Evolutionary conservation across 2,329 filamentous ascomycete species (phyloP), one percentile per base, ranked within the genome.

Genomic region (Fusarium pseudoanthophilum): DNA sequence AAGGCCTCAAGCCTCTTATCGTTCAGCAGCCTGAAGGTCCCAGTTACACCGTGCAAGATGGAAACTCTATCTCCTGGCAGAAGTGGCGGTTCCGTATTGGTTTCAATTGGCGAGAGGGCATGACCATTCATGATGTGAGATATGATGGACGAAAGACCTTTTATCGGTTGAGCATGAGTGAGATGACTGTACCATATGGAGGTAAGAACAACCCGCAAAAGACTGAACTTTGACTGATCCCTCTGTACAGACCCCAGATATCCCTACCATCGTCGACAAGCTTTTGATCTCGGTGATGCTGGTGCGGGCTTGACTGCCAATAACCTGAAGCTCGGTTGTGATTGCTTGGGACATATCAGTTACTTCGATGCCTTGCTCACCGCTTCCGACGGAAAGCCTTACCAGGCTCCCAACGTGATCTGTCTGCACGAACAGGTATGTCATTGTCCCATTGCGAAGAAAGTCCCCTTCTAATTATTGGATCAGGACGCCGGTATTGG

Each of bases 1-100:
- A 84, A 49, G 89, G 89, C 62, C 78, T 90, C 34, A 94, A 93
- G 80, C 92, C 92, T 6, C 87, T 95, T 78, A 89, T 93, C 73
- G 90, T 95, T 49, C 85, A 89, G 3, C 93, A 95, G 77, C 87
- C 87, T 42, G 89, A 93, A 36, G 92, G 92, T 0, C 87, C 91
- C 1, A 92, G 89, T 2, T 94, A 94, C 81, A 84, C 81, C 1
- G 84, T 92, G 15, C 82, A 83, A 62, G 71, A 83, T 63, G 82
- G 87, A 73, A 84, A 84, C 21, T 62, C 63, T 16, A 77, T 90
- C 16, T 82, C 86, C 72, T 91, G 90, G 90, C 88, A 91, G 79
- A 90, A 92, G 75, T 93, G 91, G 91, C 85, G 88, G 7, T 91
- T 94, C 82, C 85, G 91, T n/a, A 85, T 94, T 14, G 87, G 88